Evolutionary conservation across 148 eudicot species (phyloP), one percentile per base, ranked within the genome.

Genomic region (Silene conica): DNA sequence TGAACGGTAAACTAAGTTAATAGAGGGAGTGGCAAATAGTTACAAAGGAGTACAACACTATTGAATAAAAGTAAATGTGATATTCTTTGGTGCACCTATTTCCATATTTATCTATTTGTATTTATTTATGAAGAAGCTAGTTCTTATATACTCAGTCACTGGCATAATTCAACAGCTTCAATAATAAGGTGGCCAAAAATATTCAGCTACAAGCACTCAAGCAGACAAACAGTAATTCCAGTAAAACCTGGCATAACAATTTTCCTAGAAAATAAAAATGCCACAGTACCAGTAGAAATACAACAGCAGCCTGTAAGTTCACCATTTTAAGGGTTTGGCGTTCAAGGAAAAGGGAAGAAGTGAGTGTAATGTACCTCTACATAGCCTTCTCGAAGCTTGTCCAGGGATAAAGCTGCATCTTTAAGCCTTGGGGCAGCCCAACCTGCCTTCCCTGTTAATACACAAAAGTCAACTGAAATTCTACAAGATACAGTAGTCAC

Each of bases 371-470:
- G 41, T 57, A 94, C 98, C 97, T 94, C 97, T 66, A 88, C 82
- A 85, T 92, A 92, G 79, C 89, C 73, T 89, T 95, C 99, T 61
- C 94, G 89, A 74, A 95, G 76, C 85, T 92, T 92, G 83, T 95
- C 97, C 21, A 86, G 87, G 71, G 99, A 92, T 69, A 95, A 84
- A 75, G 85, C 87, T 80, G 96, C 97, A 77, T 92, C 99, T 84
- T 95, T 95, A 56, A 95, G 97, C 67, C 97, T 89, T 75, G 99
- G 97, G 34, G 99, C 99, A 50, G 93, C 94, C 99, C 96, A 90
- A 66, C 99, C 97, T 31, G 82, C 81, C 80, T 85, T 90, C 31
- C 97, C 98, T 94, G 83, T 70, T 20, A 46, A 69, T 26, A 67
- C 70, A 22, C 34, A 21, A 48, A 48, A 69, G 23, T 19, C 48